Evolutionary conservation across 2,329 filamentous ascomycete species (phyloP).

Genomic region (Claviceps monticola): DNA sequence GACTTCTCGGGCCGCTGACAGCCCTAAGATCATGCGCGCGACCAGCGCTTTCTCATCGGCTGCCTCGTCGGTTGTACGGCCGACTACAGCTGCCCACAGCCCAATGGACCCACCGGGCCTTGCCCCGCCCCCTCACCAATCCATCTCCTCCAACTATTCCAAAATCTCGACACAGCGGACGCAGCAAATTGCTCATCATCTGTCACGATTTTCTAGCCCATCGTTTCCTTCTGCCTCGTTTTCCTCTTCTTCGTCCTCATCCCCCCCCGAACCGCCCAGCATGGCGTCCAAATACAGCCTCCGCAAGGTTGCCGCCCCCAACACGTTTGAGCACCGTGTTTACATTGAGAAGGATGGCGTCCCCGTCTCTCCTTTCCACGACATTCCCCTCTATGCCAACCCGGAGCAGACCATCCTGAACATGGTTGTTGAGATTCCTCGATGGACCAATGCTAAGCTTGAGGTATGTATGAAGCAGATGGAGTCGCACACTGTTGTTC

Average conservation of each 20-base stretch:
- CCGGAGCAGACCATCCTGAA: constrained; percentile 90
- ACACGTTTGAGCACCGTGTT: constrained; percentile 94
- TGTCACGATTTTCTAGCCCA: constrained; percentile 20
- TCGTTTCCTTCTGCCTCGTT: constrained; percentile 8
- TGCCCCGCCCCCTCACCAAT: constrained; percentile 24
- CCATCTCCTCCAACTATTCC: constrained; percentile 15
- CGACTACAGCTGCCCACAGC: too few species aligned
- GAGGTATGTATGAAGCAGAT: constrained; percentile 51
- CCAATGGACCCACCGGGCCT: constrained; percentile 12
- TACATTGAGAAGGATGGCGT: constrained; percentile 97
- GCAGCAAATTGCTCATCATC: constrained; percentile 40
- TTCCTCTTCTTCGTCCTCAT: constrained; percentile 11
- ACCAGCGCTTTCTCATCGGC: too few species aligned
- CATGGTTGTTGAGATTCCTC: constrained; percentile 98
- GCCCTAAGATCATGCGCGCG: constrained; percentile 1
- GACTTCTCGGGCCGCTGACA: constrained; percentile 7
- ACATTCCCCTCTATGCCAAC: constrained; percentile 96
- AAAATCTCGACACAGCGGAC: constrained; percentile 36
- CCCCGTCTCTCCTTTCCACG: constrained; percentile 91
- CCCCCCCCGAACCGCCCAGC: constrained; percentile 12
- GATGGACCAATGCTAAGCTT: constrained; percentile 99
- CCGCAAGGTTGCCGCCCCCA: constrained; percentile 77
- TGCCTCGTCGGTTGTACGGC: too few species aligned
- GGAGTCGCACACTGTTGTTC: background rate
- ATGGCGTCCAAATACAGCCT: constrained; percentile 57